A percentile compares a stretch with the other conserved stretches of the same genome.
phyloP scores from a whole-genome alignment of 2,329 filamentous ascomycete genomes.

The Aspergillus sojae region DNA sequence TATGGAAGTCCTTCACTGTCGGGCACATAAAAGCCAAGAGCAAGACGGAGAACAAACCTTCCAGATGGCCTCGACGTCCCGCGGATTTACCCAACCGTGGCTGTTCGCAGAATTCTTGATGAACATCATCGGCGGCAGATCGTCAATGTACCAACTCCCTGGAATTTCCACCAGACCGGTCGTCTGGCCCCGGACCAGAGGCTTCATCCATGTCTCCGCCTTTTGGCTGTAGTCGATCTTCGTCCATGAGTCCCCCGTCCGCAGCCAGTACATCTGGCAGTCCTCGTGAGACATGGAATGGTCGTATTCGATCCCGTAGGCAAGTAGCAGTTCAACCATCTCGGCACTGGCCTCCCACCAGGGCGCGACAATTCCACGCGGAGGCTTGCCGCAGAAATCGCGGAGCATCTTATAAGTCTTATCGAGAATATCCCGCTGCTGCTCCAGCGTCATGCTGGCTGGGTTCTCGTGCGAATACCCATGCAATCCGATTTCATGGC shows the following conservation, averaged over 20 bases:
- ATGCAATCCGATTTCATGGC: conserved; percentile 69
- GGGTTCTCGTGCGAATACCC: conserved; percentile 78
- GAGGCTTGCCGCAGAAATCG: conserved; percentile 74
- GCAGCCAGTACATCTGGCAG: conserved; percentile 49
- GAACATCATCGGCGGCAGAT: conserved; percentile 51
- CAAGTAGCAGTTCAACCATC: conserved; percentile 55
- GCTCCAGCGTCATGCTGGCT: conserved; percentile 70
- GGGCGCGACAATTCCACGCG: conserved; percentile 71
- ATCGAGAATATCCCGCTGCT: conserved; percentile 75
- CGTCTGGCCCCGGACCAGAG: conserved; percentile 49
- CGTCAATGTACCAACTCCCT: conserved; percentile 49
- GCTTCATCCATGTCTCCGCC: conserved; percentile 51
- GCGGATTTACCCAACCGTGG: conserved; percentile 30
- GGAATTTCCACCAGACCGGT: conserved; percentile 49
- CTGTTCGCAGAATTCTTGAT: conserved; percentile 44
- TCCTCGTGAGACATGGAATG: conserved; percentile 50
- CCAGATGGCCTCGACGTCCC: conserved; percentile 64
- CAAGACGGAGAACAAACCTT: conserved; percentile 22
- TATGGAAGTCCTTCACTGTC: neutral
- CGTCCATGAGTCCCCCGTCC: conserved; percentile 48
- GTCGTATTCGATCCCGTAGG: conserved; percentile 49
- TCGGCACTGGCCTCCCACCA: conserved; percentile 76
- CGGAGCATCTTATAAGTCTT: conserved; percentile 75
- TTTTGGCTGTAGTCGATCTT: conserved; percentile 48
- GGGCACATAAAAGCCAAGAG: neutral